Conservation (phyloP, 108 stramenopile species). For the Cyclostephanos tholiformis region DNA sequence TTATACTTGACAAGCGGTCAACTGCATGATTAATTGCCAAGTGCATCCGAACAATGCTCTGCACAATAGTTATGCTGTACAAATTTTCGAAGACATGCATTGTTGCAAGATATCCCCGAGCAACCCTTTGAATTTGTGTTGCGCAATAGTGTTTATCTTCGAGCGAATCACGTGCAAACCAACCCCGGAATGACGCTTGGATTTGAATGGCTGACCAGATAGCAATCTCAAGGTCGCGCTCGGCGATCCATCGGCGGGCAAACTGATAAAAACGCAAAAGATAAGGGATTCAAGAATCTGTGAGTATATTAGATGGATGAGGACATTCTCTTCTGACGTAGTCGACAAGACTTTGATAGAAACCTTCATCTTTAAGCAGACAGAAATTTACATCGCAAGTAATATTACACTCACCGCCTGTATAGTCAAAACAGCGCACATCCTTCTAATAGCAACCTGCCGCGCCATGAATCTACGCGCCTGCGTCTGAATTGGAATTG, state of each 20-base stretch:
- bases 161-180: constrained; percentile 59
- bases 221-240: constrained; percentile 56
- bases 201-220: constrained; percentile 60
- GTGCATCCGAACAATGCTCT: constrained; percentile 60
- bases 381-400: not conserved
- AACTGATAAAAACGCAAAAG: constrained; percentile 29
- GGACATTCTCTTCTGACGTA: constrained; percentile 38
- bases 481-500: constrained; percentile 79
- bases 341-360: constrained; percentile 48
- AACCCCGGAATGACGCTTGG: constrained; percentile 73
- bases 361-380: constrained; percentile 41
- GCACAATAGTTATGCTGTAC: constrained; percentile 64
- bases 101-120: constrained; percentile 67
- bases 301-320: not conserved
- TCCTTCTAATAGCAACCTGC: constrained; percentile 64
- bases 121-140: constrained; percentile 70
- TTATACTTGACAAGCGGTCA: constrained; percentile 42
- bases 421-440: constrained; percentile 78
- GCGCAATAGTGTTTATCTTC: constrained; percentile 61
- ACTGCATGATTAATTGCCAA: constrained; percentile 47
- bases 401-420: constrained; percentile 43
- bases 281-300: not conserved
- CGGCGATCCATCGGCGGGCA: constrained; percentile 76
- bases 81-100: constrained; percentile 66
- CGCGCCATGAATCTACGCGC: constrained; percentile 71